Evolutionary conservation across 371 early-diverging fungal species (phyloP), one percentile per base, ranked within the genome.

Genomic region (Mucor ambiguus): DNA sequence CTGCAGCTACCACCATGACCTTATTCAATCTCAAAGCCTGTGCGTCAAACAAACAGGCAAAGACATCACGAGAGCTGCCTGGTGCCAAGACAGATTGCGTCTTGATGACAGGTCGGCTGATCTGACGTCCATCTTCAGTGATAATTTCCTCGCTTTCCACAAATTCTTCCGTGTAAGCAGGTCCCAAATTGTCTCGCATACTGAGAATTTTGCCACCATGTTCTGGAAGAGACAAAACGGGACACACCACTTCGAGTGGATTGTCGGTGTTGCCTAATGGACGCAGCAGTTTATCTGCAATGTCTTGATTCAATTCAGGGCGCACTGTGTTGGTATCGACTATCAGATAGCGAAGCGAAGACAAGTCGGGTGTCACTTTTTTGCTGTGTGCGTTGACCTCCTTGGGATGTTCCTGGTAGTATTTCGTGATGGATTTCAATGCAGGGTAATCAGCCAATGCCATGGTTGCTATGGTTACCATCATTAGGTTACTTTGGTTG

Each of bases 151-250:
- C 64, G 2, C 14, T 20, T 20, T 60, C 43, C 0, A 69, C 35
- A 26, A 16, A 32, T 46, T 69, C 72, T 55, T 67, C 76, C 2
- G 63, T 60, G 52, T 52, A 62, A 11, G 63, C 73, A n/a, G 76
- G 73, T 0, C 76, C 84, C 46, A 64, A 64, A 41, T 69, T 71
- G 52, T 84, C 82, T 24, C 85, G 68, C 69, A 86, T 77, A 63
- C 85, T 80, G 55, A 92, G 66, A 33, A 92, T 79, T 76, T 88
- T 86, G 30, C 92, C 90, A 56, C 92, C 91, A 35, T 91, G 89
- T 66, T 90, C 90, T 0, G 89, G 84, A 29, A 91, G 68, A 46
- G 88, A 87, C 28, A 83, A 82, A 62, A 91, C 79, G 9, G 91
- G 85, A 10, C 86, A 85, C 10, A 92, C 71, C 0, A 89, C 89